These are phyloP conservation scores for Amanita muscaria DNA, from an alignment of 768 basidiomycete species.

Conservation along the genomic window DNA sequence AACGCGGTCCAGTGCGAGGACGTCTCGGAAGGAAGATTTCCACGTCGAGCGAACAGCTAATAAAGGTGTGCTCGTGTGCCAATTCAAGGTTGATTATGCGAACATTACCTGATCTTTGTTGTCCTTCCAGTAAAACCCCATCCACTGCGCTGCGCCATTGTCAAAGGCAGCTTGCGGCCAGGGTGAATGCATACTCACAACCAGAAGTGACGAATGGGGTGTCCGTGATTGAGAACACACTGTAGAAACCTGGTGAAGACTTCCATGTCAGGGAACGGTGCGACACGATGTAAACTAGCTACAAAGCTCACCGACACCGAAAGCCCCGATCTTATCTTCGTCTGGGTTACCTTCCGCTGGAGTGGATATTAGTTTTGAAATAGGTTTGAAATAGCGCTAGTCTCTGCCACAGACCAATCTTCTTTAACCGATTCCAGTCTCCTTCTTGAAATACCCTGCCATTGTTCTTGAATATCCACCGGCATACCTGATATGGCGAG, in stretches of 20 bases:
- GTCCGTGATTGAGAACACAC: constrained; percentile 76
- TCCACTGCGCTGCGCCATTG: constrained; percentile 84
- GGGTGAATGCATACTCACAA: no score
- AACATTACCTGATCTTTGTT: constrained; percentile 70
- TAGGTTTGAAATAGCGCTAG: not conserved
- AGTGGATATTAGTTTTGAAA: not conserved
- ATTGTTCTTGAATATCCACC: constrained; percentile 86
- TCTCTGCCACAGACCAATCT: constrained; percentile 51
- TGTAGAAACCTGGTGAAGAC: constrained; percentile 71
- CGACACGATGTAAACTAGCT: not conserved
- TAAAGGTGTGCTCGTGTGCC: no score
- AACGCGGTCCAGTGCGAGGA: constrained; percentile 72
- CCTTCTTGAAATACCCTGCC: constrained; percentile 75
- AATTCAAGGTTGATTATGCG: constrained; percentile 6
- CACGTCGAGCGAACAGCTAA: constrained; percentile 78
- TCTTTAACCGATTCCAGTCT: constrained; percentile 86
- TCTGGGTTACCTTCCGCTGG: constrained; percentile 89
- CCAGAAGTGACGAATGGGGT: constrained; percentile 79
- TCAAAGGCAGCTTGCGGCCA: no score
- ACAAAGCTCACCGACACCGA: constrained; percentile 62
- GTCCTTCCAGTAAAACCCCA: constrained; percentile 96
- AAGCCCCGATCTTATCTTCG: constrained; percentile 93
- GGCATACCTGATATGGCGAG: constrained; percentile 42
- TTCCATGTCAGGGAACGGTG: no score
- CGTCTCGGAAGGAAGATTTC: constrained; percentile 40